Conservation (phyloP, 192 early-diverging fungal genomes). For the Mycoemilia scoparia region DNA sequence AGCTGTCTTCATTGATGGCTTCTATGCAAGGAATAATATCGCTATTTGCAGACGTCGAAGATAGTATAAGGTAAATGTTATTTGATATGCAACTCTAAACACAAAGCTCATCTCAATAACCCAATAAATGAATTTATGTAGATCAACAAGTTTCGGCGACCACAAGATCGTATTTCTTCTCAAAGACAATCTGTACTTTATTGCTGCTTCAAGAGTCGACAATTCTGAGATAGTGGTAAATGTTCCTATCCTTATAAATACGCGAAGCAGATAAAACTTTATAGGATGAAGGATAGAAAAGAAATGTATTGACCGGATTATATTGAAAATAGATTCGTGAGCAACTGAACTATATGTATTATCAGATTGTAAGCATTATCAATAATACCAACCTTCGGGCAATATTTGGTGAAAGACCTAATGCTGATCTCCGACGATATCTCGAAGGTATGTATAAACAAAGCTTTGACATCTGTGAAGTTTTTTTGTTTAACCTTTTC, state of each 20-base stretch:
- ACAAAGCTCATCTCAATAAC: slow-evolving; percentile 1
- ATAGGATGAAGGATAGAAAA: neutral
- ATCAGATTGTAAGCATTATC: slow-evolving; percentile 70
- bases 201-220: slow-evolving; percentile 59
- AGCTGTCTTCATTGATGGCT: slow-evolving; percentile 73
- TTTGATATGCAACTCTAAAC: slow-evolving; percentile 1
- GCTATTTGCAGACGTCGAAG: slow-evolving; percentile 67
- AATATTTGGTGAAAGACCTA: slow-evolving; percentile 71
- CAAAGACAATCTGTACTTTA: slow-evolving; percentile 64
- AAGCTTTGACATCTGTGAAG: too few relatives aligned
- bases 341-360: slow-evolving; percentile 61
- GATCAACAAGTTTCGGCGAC: slow-evolving; percentile 37
- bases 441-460: slow-evolving; percentile 36
- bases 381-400: slow-evolving; percentile 58
- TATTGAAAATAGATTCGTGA: slow-evolving; percentile 41
- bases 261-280: neutral
- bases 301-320: slow-evolving; percentile 1
- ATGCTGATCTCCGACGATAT: slow-evolving; percentile 74
- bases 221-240: slow-evolving; percentile 62
- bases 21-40: slow-evolving; percentile 78
- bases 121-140: slow-evolving; percentile 5
- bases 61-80: slow-evolving; percentile 40
- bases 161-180: slow-evolving; percentile 71
- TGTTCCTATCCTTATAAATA: slow-evolving; percentile 38
- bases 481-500: too few relatives aligned